A percentile compares a stretch with the other conserved stretches of the same genome.
Evolutionary conservation across 2,329 filamentous ascomycete species (phyloP).

Genomic region (Podosphaera fusca): DNA sequence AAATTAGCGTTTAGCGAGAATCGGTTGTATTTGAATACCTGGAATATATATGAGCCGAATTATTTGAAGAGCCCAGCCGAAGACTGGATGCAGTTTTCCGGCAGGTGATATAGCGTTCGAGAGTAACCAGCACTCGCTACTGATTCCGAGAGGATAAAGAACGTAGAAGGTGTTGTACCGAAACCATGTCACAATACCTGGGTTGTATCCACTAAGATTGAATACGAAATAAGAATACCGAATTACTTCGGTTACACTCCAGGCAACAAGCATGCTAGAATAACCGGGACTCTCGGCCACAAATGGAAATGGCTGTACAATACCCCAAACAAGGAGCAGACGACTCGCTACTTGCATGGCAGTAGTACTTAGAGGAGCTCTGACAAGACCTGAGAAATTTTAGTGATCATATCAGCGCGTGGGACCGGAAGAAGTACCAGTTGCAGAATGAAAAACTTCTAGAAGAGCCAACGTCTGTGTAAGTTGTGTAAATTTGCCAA

Average conservation of each 20-base stretch:
- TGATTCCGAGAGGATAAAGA: slow-evolving; percentile 79
- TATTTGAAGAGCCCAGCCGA: slow-evolving; percentile 35
- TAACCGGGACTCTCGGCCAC: slow-evolving; percentile 40
- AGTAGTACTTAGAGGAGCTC: slow-evolving; percentile 67
- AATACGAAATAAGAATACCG: slow-evolving; percentile 82
- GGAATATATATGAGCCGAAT: slow-evolving; percentile 60
- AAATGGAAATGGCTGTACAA: slow-evolving; percentile 51
- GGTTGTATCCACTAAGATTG: slow-evolving; percentile 38
- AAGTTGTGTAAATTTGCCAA: slow-evolving; percentile 47
- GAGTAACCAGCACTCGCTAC: slow-evolving; percentile 66
- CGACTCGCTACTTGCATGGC: slow-evolving; percentile 75
- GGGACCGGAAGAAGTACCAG: slow-evolving; percentile 29
- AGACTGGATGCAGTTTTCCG: slow-evolving; percentile 24
- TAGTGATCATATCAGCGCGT: slow-evolving; percentile 4
- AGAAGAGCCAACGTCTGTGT: slow-evolving; percentile 67
- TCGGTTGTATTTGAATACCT: slow-evolving; percentile 23
- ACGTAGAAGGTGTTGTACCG: slow-evolving; percentile 84
- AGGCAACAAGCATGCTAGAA: slow-evolving; percentile 61
- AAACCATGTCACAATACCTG: slow-evolving; percentile 50
- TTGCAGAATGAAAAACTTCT: slow-evolving; percentile 60
- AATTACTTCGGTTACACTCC: slow-evolving; percentile 78
- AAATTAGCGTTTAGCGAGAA: slow-evolving; percentile 4
- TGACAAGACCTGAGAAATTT: slow-evolving; percentile 43
- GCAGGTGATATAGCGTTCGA: slow-evolving; percentile 43
- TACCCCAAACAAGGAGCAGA: slow-evolving; percentile 70